Conservation (phyloP, 2,329 filamentous ascomycete genomes). For the Tolypocladium ophioglossoides region DNA sequence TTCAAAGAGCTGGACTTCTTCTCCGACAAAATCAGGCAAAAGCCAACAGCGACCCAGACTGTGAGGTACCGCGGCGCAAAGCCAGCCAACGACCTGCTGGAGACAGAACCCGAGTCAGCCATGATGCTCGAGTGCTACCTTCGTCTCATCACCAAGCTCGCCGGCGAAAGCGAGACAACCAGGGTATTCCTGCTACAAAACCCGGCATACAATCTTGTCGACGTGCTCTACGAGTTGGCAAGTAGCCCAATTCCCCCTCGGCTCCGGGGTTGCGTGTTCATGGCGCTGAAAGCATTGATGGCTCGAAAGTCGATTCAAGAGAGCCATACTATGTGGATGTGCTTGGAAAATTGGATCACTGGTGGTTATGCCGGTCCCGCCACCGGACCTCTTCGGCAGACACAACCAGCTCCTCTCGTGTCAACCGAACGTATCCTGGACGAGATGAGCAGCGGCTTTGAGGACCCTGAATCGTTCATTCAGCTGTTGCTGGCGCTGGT, state of each 20-base stretch:
- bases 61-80: slow-evolving; percentile 46
- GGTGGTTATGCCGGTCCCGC: slow-evolving; percentile 39
- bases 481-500: slow-evolving; percentile 65
- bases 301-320: slow-evolving; percentile 59
- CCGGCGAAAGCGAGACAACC: slow-evolving; percentile 60
- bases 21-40: slow-evolving; percentile 66
- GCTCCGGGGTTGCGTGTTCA: slow-evolving; percentile 75
- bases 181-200: slow-evolving; percentile 63
- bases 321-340: slow-evolving; percentile 67
- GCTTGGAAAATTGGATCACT: slow-evolving; percentile 70
- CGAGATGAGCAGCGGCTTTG: slow-evolving; percentile 67
- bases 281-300: slow-evolving; percentile 65
- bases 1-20: slow-evolving; percentile 85
- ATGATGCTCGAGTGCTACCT: slow-evolving; percentile 96
- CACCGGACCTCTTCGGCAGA: slow-evolving; percentile 20
- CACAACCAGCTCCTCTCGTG: slow-evolving; percentile 22
- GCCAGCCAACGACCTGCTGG: slow-evolving; percentile 54
- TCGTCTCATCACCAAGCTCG: slow-evolving; percentile 74
- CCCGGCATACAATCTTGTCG: slow-evolving; percentile 56
- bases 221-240: slow-evolving; percentile 68
- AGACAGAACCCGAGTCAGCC: slow-evolving; percentile 81
- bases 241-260: slow-evolving; percentile 66
- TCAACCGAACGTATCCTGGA: slow-evolving; percentile 58
- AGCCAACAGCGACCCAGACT: slow-evolving; percentile 36
- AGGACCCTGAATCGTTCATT: slow-evolving; percentile 78